Percentiles rank a stretch among this genome's conserved stretches.
Evolutionary conservation across 139 green algal species (phyloP).

Genomic region (Chlorella sorokiniana): DNA sequence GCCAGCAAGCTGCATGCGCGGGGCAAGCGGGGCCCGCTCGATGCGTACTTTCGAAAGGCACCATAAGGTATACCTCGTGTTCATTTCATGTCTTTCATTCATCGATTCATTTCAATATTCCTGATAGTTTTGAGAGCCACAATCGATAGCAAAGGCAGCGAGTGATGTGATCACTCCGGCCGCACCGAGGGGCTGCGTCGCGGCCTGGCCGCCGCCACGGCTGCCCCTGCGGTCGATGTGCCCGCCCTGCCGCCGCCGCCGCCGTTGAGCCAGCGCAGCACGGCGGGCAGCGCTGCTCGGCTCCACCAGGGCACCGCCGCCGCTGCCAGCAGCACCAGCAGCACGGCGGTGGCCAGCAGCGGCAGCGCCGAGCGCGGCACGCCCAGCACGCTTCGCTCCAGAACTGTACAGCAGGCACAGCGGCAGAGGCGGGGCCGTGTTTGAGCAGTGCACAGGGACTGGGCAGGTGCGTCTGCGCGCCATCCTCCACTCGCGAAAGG

Average conservation of each 20-base stretch:
- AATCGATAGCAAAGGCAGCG: no score
- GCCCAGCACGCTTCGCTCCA: constrained; percentile 43
- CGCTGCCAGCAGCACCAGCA: constrained; percentile 9
- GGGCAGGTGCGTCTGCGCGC: no score
- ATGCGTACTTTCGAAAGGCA: no score
- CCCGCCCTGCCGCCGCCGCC: no score
- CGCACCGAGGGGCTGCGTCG: not conserved
- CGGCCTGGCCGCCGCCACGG: not conserved
- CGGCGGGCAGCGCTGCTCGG: not conserved
- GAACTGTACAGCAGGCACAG: constrained; percentile 5
- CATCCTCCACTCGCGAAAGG: no score
- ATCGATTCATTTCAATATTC: no score
- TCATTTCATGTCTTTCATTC: no score
- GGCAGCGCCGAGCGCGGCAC: constrained; percentile 34
- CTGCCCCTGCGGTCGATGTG: not conserved
- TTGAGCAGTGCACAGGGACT: not conserved
- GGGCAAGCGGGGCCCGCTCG: no score
- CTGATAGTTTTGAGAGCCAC: no score
- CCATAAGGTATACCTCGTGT: no score
- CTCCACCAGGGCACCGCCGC: constrained; percentile 25
- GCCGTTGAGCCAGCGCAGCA: constrained; percentile 18
- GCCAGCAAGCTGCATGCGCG: no score
- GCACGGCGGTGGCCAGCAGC: constrained; percentile 10
- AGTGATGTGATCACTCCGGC: no score
- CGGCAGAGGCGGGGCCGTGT: not conserved